Percentiles rank a stretch among this genome's conserved stretches.
These are phyloP conservation scores for Cystofilobasidium capitatum DNA, from an alignment of 768 basidiomycete species.

Conservation along the genomic window DNA sequence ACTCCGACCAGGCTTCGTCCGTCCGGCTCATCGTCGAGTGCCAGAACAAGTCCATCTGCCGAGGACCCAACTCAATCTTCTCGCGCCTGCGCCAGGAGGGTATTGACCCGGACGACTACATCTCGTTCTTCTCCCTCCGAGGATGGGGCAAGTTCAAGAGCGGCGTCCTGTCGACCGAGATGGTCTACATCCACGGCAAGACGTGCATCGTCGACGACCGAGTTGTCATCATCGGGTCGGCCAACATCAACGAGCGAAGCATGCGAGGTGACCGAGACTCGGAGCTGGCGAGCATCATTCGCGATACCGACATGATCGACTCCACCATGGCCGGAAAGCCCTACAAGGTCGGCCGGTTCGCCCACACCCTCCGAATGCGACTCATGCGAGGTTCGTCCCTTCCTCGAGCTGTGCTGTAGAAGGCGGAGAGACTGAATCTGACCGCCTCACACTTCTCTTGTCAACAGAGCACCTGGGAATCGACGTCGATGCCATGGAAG, in stretches of 20 bases:
- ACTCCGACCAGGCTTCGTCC: conserved; percentile 83
- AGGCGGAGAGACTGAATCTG: neutral
- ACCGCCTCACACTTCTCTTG: neutral
- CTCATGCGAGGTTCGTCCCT: conserved; percentile 56
- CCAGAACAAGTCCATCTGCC: conserved; percentile 76
- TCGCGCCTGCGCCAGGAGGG: conserved; percentile 70
- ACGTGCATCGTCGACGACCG: conserved; percentile 86
- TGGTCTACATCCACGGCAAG: conserved; percentile 77
- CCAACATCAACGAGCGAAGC: conserved; percentile 74
- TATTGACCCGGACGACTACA: conserved; percentile 87
- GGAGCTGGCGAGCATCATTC: conserved; percentile 80
- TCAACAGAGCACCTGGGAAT: conserved; percentile 74
- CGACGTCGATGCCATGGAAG: conserved; percentile 78
- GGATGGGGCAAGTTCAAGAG: conserved; percentile 87
- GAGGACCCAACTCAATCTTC: conserved; percentile 89
- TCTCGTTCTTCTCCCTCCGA: conserved; percentile 78
- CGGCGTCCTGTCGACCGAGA: conserved; percentile 76
- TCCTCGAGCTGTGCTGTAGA: neutral
- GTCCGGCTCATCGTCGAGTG: conserved; percentile 93
- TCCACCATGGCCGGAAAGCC: conserved; percentile 91
- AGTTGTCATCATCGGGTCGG: conserved; percentile 69
- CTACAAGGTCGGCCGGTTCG: conserved; percentile 92
- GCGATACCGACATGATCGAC: conserved; percentile 95
- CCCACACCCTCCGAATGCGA: conserved; percentile 82
- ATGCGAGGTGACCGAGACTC: conserved; percentile 94